phyloP scores from a whole-genome alignment of 768 basidiomycete genomes.

The Collybia sp. region DNA sequence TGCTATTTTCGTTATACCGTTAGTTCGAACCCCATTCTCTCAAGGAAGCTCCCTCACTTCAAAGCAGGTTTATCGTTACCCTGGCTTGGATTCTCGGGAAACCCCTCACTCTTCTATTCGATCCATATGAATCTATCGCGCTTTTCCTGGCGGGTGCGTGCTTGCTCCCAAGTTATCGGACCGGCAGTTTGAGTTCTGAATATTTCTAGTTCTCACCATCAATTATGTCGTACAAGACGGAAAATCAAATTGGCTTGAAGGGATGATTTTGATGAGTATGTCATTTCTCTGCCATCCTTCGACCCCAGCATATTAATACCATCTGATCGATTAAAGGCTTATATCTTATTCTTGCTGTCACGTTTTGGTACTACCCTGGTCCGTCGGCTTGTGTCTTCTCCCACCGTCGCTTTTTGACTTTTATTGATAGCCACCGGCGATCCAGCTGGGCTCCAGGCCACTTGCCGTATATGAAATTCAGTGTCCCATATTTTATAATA shows the following conservation, averaged over 20 bases:
- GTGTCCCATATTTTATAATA: conserved; percentile 1
- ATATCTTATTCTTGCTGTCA: conserved; percentile 67
- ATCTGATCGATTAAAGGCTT: conserved; percentile 34
- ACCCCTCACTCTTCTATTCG: conserved; percentile 77
- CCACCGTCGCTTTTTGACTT: background rate
- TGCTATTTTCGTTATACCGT: conserved; percentile 45
- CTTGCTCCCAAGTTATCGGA: background rate
- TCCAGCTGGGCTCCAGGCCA: conserved; percentile 21
- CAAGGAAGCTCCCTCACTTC: background rate
- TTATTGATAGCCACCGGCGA: conserved; percentile 19
- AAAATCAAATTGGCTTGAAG: conserved; percentile 91
- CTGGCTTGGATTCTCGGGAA: conserved; percentile 81
- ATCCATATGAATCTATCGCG: conserved; percentile 79
- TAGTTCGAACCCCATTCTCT: conserved; percentile 3
- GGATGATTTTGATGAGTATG: conserved; percentile 62
- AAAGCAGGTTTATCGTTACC: conserved; percentile 62
- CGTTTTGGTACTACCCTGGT: conserved; percentile 63
- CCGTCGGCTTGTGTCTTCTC: background rate
- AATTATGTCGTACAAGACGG: conserved; percentile 85
- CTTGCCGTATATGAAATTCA: conserved; percentile 10
- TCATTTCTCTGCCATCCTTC: conserved; percentile 6
- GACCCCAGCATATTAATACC: background rate
- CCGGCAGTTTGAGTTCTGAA: conserved; percentile 9
- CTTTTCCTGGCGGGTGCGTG: conserved; percentile 43
- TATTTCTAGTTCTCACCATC: conserved; percentile 63